Evolutionary conservation across 306 rosid species (phyloP), one percentile per base, ranked within the genome.

Genomic region (Lupinus albus): DNA sequence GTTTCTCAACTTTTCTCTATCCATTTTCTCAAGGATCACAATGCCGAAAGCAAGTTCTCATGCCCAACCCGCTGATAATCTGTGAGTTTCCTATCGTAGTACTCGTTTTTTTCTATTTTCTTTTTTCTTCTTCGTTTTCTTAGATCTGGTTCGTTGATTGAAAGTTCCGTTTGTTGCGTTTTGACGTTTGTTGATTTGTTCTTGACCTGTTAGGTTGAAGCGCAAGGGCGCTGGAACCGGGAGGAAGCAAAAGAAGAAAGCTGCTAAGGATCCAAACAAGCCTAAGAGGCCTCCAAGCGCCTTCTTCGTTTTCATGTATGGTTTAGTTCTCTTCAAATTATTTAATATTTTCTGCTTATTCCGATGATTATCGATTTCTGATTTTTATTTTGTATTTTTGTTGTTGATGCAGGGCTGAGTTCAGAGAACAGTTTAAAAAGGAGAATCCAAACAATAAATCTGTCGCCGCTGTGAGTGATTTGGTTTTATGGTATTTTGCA

Each of bases 231-330:
- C 81, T 42, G 89, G 85, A 32, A 76, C 82, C 1, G 85, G 87
- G 4, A 83, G 72, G 77, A 85, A 82, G 73, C 63, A 57, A 8
- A 6, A 74, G 20, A 88, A 78, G 80, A 91, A 84, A 48, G 89
- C 85, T 11, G 83, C 71, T 0, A 91, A 88, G 84, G 97, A 88
- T 88, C 97, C 93, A 4, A 91, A 88, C 88, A 91, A 84, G 87
- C 97, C 97, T 0, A 88, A 88, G 80, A 88, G 93, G 85, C 97
- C 97, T 74, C 89, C 97, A 0, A 86, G 93, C 70, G 96, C 97
- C 58, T 91, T 91, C 93, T 91, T 91, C 54, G 96, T 88, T 51
- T 91, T 86, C 84, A 88, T 91, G 95, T 88, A 83, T 11, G 81
- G 12, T 60, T 51, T 8, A 5, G 8, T 33, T 33, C 0, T 33